Conservation (phyloP, 2,329 filamentous ascomycete genomes). For the Allantophomopsis cytisporea region DNA sequence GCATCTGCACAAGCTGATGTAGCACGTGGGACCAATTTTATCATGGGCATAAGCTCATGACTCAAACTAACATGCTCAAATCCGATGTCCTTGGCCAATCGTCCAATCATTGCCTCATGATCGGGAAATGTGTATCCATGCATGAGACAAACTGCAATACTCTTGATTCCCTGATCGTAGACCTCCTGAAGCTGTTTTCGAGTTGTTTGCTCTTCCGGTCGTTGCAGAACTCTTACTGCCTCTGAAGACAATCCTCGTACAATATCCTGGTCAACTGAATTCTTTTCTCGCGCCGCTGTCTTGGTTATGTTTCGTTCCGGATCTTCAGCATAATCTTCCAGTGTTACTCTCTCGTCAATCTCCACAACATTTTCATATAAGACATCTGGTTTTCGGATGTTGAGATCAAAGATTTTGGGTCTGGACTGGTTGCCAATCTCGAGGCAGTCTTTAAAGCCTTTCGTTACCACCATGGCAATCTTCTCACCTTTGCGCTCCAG, state of each 20-base stretch:
- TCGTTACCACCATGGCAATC: slow-evolving; percentile 77
- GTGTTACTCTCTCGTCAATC: slow-evolving; percentile 77
- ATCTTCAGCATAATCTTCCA: slow-evolving; percentile 88
- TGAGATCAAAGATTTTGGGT: slow-evolving; percentile 82
- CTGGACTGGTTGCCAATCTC: slow-evolving; percentile 84
- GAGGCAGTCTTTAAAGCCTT: slow-evolving; percentile 78
- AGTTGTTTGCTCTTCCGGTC: slow-evolving; percentile 44
- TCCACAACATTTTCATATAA: slow-evolving; percentile 80
- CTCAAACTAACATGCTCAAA: slow-evolving; percentile 73
- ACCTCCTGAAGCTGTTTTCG: slow-evolving; percentile 49
- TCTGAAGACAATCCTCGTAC: slow-evolving; percentile 64
- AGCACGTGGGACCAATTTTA: slow-evolving; percentile 57
- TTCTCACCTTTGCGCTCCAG: slow-evolving; percentile 83
- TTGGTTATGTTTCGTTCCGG: slow-evolving; percentile 45
- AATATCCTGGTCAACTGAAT: slow-evolving; percentile 35
- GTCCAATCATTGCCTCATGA: slow-evolving; percentile 69
- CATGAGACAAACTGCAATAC: slow-evolving; percentile 83
- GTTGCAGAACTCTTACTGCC: slow-evolving; percentile 53
- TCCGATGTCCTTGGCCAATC: slow-evolving; percentile 65
- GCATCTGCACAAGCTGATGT: slow-evolving; percentile 64
- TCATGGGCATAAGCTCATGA: slow-evolving; percentile 71
- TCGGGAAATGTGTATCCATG: slow-evolving; percentile 85
- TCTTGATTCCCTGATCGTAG: slow-evolving; percentile 58
- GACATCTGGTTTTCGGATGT: slow-evolving; percentile 76
- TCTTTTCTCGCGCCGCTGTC: slow-evolving; percentile 37